phyloP scores from a whole-genome alignment of 495 filamentous ascomycete genomes.

The Penicillium crystallinum region DNA sequence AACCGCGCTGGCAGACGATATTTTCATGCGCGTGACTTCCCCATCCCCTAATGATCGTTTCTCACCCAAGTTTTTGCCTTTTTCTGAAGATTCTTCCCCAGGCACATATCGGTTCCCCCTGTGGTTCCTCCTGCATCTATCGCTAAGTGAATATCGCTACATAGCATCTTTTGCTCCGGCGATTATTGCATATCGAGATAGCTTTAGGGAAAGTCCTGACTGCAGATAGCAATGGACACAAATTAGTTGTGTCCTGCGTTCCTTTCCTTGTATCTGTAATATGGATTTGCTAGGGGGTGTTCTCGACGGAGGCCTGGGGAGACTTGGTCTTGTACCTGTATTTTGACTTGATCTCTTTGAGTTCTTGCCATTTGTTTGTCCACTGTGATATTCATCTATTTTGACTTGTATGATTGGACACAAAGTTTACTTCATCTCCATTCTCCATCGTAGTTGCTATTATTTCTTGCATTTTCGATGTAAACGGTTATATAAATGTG shows the following conservation, averaged over 20 bases:
- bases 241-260: background rate
- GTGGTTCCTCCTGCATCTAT: slow-evolving; percentile 12
- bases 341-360: background rate
- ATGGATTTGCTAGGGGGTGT: background rate
- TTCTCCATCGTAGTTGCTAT: background rate
- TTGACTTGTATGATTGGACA: background rate
- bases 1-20: background rate
- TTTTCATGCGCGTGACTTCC: background rate
- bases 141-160: slow-evolving; percentile 13
- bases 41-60: slow-evolving; percentile 15
- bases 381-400: background rate
- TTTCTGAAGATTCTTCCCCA: background rate
- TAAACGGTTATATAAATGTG: too few species aligned
- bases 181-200: slow-evolving; percentile 17
- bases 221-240: slow-evolving; percentile 4
- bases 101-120: slow-evolving; percentile 11
- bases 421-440: background rate
- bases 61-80: background rate
- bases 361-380: background rate
- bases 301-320: background rate
- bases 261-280: background rate
- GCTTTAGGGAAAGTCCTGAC: slow-evolving; percentile 5
- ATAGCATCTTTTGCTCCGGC: slow-evolving; percentile 5
- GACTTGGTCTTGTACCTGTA: background rate
- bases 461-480: too few species aligned